Evolutionary conservation across 129 eudicot genomes (phyloP).

Genomic region (Helianthus annuus): DNA sequence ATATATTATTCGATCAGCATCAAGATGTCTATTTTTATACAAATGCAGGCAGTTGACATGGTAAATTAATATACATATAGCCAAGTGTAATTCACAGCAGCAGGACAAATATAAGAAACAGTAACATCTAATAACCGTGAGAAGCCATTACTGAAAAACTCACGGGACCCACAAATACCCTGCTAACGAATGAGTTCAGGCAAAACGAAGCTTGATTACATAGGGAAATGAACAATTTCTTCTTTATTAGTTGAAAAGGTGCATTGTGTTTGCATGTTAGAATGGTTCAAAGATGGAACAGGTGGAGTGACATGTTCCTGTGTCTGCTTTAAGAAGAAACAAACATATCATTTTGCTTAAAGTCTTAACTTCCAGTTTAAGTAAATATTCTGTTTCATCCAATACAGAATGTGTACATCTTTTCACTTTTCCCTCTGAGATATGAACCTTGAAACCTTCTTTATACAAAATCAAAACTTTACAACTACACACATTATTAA

Average conservation of each 20-base stretch:
- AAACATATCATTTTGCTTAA: slow-evolving; percentile 11
- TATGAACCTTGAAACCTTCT: not conserved
- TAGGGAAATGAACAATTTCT: slow-evolving; percentile 4
- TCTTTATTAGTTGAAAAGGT: slow-evolving; percentile 1
- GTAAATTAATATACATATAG: slow-evolving; percentile 9
- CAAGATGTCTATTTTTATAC: slow-evolving; percentile 6
- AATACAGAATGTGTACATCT: not conserved
- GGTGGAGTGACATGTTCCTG: slow-evolving; percentile 12
- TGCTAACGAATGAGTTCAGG: not conserved
- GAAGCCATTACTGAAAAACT: too few relatives aligned
- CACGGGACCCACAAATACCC: not conserved
- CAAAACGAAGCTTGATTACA: not conserved
- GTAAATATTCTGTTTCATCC: slow-evolving; percentile 20
- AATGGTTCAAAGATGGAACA: slow-evolving; percentile 28
- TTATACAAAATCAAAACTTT: slow-evolving; percentile 15
- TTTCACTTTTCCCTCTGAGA: slow-evolving; percentile 15
- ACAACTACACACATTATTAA: slow-evolving; percentile 6
- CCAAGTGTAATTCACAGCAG: slow-evolving; percentile 3
- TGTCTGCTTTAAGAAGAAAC: slow-evolving; percentile 16
- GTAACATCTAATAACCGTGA: not conserved
- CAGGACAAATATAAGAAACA: not conserved
- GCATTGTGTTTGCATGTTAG: slow-evolving; percentile 20
- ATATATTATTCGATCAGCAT: slow-evolving; percentile 12
- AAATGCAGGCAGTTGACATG: slow-evolving; percentile 17
- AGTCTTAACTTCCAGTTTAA: slow-evolving; percentile 18